Evolutionary conservation across 1,139 yeast genomes (phyloP).

Genomic region (Candida frijolesensis): DNA sequence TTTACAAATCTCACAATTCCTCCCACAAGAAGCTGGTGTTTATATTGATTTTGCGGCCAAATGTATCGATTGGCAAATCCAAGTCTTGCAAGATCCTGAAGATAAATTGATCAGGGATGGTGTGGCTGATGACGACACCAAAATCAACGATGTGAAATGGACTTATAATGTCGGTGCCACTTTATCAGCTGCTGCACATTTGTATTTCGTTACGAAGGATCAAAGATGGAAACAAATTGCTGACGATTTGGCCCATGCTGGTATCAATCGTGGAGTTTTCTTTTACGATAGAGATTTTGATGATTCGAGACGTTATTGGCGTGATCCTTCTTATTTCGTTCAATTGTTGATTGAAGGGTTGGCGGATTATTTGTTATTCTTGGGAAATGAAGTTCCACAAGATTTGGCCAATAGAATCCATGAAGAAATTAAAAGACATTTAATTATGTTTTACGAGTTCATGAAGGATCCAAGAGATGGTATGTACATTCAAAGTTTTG

Average conservation of each 20-base stretch:
- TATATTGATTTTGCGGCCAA: constrained; percentile 56
- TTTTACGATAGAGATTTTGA: constrained; percentile 70
- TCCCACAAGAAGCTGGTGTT: constrained; percentile 45
- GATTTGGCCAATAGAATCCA: constrained; percentile 38
- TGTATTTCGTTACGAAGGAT: constrained; percentile 56
- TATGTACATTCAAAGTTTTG: constrained; percentile 62
- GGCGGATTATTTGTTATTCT: constrained; percentile 61
- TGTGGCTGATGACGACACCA: constrained; percentile 49
- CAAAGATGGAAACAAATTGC: constrained; percentile 59
- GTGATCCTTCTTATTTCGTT: constrained; percentile 65
- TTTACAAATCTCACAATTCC: constrained; percentile 56
- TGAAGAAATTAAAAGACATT: constrained; percentile 51
- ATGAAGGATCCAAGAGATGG: constrained; percentile 62
- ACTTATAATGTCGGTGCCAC: constrained; percentile 75
- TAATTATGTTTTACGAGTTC: constrained; percentile 57
- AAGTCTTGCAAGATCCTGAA: constrained; percentile 51
- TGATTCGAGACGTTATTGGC: constrained; percentile 59
- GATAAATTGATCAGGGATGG: constrained; percentile 69
- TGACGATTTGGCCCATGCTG: constrained; percentile 60
- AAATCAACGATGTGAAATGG: constrained; percentile 57
- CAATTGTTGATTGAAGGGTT: constrained; percentile 69
- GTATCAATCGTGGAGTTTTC: constrained; percentile 55
- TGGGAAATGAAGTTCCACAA: constrained; percentile 48
- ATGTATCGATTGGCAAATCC: constrained; percentile 58
- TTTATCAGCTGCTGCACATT: constrained; percentile 53